Evolutionary conservation across 139 green algal genomes (phyloP), one percentile per base, ranked within the genome.

Genomic region (Closterium sp.): DNA sequence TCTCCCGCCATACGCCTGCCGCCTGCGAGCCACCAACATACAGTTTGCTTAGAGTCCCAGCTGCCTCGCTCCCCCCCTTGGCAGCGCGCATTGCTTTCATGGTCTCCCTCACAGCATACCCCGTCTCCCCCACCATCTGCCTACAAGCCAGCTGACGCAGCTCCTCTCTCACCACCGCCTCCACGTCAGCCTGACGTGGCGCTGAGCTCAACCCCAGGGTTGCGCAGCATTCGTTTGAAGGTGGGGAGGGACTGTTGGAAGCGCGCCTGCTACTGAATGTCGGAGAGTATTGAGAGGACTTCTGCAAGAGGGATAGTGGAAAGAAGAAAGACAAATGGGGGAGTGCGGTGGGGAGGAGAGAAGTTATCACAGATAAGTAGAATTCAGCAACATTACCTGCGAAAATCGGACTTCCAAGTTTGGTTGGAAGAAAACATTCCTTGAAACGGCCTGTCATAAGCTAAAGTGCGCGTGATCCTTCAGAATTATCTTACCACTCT

Each of bases 171-270:
- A 87, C 28, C n/a, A 87, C 85, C 28, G 85, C 28, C 85, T 87
- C 85, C 85, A 87, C 32, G 28, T 87, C 85, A 79, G 62, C 13
- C 13, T 79, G 62, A 27, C 62, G 62, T 79, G 62, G 62, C 17
- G 13, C 85, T 87, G 28, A 87, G 85, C n/a, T 87, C 28, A 31
- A 9, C 85, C 85, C 32, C 13, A 5, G 62, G 62, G 9, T 87
- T 9, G 85, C 85, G 85, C 45, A 91, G 31, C 45, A 91, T 84
- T 9, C 88, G 24, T 42, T 91, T 91, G 88, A 85, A 91, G 9
- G 86, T 17, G 27, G 34, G 88, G 32, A 91, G 34, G 34, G 88
- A 84, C 31, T 91, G 21, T 2, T 84, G 27, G 32, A n/a, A 19
- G 13, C 86, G 45, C 9, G 88, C 31, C 34, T 91, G 19, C 28